Percentiles rank a stretch among this genome's conserved stretches.
Conservation (phyloP, 1,284 basidiomycete species). For the Boletus semigastroideus region DNA sequence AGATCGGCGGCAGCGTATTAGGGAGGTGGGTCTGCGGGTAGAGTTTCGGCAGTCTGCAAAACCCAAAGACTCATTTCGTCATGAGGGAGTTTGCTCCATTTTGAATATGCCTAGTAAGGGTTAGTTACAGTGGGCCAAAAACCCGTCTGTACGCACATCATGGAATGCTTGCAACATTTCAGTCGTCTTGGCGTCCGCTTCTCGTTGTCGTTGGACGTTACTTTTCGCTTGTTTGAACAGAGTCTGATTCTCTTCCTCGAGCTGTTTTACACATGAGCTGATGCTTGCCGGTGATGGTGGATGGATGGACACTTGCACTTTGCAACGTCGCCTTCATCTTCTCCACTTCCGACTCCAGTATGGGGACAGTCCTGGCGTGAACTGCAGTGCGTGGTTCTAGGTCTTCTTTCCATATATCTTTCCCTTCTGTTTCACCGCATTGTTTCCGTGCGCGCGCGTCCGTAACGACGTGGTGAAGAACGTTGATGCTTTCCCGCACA, state of each 20-base stretch:
- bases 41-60: constrained; percentile 54
- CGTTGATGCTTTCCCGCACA: constrained; percentile 66
- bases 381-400: constrained; percentile 60
- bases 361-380: constrained; percentile 58
- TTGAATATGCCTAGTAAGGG: constrained; percentile 45
- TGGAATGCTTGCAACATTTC: constrained; percentile 56
- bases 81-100: constrained; percentile 56
- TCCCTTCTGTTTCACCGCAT: constrained; percentile 40
- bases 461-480: constrained; percentile 62
- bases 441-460: constrained; percentile 67
- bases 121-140: neutral
- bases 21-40: constrained; percentile 35
- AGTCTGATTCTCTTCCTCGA: constrained; percentile 52
- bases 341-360: constrained; percentile 54
- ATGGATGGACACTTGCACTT: constrained; percentile 38
- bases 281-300: neutral
- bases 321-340: constrained; percentile 49
- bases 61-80: constrained; percentile 66
- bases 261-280: constrained; percentile 34
- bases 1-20: neutral
- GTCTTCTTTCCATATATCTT: constrained; percentile 63
- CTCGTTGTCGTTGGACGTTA: constrained; percentile 45
- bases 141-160: constrained; percentile 38
- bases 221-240: constrained; percentile 50
- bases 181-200: constrained; percentile 45